A percentile compares a stretch with the other conserved stretches of the same genome.
Evolutionary conservation across 2,329 filamentous ascomycete species (phyloP).

Genomic region (Plectosphaerella sp.): DNA sequence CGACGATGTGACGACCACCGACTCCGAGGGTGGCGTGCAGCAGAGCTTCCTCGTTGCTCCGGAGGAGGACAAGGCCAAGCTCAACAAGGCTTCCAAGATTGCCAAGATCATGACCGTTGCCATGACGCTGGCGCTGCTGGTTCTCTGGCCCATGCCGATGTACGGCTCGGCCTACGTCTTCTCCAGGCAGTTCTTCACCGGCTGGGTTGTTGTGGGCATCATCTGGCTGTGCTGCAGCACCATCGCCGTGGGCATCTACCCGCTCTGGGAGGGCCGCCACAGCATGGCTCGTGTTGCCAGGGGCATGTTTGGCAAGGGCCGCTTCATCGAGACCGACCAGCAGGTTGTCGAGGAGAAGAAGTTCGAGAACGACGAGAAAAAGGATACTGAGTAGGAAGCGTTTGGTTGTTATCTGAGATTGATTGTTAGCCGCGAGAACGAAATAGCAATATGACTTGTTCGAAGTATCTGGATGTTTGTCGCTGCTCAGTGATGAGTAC

Average conservation of each 20-base stretch:
- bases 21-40: conserved; percentile 55
- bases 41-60: conserved; percentile 29
- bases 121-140: conserved; percentile 66
- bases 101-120: conserved; percentile 47
- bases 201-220: conserved; percentile 73
- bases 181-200: conserved; percentile 75
- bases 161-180: conserved; percentile 81
- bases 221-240: conserved; percentile 74
- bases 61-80: conserved; percentile 40
- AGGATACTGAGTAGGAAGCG: no score
- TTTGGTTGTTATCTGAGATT: no score
- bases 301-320: no score
- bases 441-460: no score
- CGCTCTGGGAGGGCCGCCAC: conserved; percentile 65
- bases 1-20: conserved; percentile 71
- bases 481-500: no score
- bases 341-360: no score
- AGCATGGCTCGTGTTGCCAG: no score
- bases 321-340: no score
- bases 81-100: conserved; percentile 49
- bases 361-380: no score
- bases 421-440: no score
- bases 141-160: conserved; percentile 92
- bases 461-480: no score
- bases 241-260: conserved; percentile 73